Conservation (phyloP, 805 yeast genomes). For the Candida michaelii region DNA sequence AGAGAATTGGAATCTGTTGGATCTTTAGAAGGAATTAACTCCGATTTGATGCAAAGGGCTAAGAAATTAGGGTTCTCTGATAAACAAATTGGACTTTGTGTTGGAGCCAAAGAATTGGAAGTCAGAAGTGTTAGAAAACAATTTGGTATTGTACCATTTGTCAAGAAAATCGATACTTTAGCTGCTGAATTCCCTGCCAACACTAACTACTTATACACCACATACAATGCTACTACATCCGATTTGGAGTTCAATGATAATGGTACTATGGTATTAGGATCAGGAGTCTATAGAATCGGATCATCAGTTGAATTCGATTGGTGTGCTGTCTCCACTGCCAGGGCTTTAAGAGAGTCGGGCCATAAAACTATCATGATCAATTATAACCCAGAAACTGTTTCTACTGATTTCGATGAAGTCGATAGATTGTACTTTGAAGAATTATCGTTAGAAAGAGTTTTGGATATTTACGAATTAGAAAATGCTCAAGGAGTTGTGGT, state of each 20-base stretch:
- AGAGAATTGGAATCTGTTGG: constrained; percentile 69
- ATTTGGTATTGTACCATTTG: constrained; percentile 84
- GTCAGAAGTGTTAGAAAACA: constrained; percentile 81
- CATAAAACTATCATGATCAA: constrained; percentile 93
- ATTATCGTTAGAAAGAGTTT: constrained; percentile 89
- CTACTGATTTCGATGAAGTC: constrained; percentile 98
- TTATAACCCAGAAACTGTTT: constrained; percentile 97
- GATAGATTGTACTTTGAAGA: constrained; percentile 97
- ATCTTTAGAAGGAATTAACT: constrained; percentile 53
- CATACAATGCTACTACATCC: constrained; percentile 85
- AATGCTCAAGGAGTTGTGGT: constrained; percentile 87
- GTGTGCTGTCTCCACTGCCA: constrained; percentile 98
- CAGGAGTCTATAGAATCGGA: constrained; percentile 99
- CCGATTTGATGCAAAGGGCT: constrained; percentile 72
- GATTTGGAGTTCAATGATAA: constrained; percentile 85
- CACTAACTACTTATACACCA: constrained; percentile 93
- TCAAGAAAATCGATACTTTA: constrained; percentile 92
- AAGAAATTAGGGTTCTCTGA: constrained; percentile 95
- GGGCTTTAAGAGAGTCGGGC: constrained; percentile 86
- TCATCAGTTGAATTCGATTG: constrained; percentile 98
- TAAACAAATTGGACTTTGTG: constrained; percentile 81
- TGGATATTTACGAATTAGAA: constrained; percentile 96
- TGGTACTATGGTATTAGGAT: constrained; percentile 93
- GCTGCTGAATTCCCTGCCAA: constrained; percentile 99
- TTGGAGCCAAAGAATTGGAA: constrained; percentile 70